phyloP scores from a whole-genome alignment of 2,329 filamentous ascomycete species.

The Didymosphaeria variabile region DNA sequence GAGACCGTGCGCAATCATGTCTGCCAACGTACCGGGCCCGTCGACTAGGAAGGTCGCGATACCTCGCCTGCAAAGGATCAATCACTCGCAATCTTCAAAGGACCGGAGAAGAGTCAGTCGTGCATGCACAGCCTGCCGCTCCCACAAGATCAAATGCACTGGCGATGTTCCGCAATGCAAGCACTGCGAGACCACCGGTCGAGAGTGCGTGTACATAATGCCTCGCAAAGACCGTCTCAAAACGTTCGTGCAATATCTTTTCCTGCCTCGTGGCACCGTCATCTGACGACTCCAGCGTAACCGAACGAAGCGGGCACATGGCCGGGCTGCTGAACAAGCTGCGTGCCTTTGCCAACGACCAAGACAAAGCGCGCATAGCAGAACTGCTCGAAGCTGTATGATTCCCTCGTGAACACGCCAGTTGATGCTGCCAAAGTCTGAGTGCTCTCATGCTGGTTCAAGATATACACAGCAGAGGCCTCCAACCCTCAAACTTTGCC shows the following conservation, averaged over 20 bases:
- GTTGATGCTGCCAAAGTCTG: not conserved
- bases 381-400: constrained; percentile 36
- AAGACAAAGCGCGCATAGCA: constrained; percentile 33
- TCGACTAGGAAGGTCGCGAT: constrained; percentile 39
- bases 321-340: constrained; percentile 31
- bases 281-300: constrained; percentile 36
- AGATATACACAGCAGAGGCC: not conserved
- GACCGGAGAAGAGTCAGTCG: constrained; percentile 38
- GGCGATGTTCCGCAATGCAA: constrained; percentile 49
- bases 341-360: constrained; percentile 26
- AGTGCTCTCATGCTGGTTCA: not conserved
- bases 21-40: constrained; percentile 21
- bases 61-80: constrained; percentile 37
- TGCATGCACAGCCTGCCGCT: constrained; percentile 48
- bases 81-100: constrained; percentile 23
- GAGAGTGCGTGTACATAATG: constrained; percentile 51
- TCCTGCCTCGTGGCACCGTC: not conserved
- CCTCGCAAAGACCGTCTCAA: constrained; percentile 51
- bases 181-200: constrained; percentile 45
- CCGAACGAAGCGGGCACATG: constrained; percentile 42
- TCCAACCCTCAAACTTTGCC: not conserved
- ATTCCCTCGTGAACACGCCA: not conserved
- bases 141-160: constrained; percentile 53
- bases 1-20: constrained; percentile 3
- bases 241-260: constrained; percentile 32